A percentile compares a stretch with the other conserved stretches of the same genome.
These are phyloP conservation scores for Aspergillus kassunensis DNA, from an alignment of 495 filamentous ascomycete genomes.

Conservation along the genomic window DNA sequence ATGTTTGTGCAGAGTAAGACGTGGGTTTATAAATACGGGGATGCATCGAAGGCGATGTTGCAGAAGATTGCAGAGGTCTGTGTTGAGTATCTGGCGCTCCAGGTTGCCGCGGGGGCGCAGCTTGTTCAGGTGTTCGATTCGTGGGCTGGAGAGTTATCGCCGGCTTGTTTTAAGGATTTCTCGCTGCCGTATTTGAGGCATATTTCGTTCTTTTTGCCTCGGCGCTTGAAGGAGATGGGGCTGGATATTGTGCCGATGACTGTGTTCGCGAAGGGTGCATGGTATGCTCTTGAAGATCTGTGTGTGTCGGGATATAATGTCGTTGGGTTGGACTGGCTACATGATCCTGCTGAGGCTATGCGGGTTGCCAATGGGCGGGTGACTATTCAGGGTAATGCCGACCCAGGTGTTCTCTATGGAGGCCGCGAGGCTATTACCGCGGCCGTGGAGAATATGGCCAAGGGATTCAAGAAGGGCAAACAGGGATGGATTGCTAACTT, in stretches of 20 bases:
- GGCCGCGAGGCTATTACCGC: conserved; percentile 71
- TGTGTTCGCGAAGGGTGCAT: conserved; percentile 99
- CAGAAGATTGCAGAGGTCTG: conserved; percentile 90
- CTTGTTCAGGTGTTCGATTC: conserved; percentile 98
- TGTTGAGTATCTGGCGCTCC: conserved; percentile 87
- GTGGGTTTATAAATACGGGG: conserved; percentile 88
- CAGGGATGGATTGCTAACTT: conserved; percentile 84
- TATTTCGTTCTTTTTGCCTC: conserved; percentile 75
- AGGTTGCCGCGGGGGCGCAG: conserved; percentile 88
- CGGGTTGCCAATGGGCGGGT: conserved; percentile 70
- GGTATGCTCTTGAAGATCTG: conserved; percentile 85
- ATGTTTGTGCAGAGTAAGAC: conserved; percentile 87
- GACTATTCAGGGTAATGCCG: conserved; percentile 89
- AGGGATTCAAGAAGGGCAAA: conserved; percentile 83
- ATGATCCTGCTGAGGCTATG: conserved; percentile 81
- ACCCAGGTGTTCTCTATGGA: conserved; percentile 90
- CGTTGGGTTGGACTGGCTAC: conserved; percentile 91
- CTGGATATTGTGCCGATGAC: conserved; percentile 89
- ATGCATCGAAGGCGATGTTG: conserved; percentile 72
- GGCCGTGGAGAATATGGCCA: conserved; percentile 76
- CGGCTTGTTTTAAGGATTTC: conserved; percentile 74
- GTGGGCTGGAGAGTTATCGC: conserved; percentile 92
- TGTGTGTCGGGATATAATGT: conserved; percentile 90
- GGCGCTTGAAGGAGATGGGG: conserved; percentile 63
- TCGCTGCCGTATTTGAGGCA: conserved; percentile 80